Evolutionary conservation across 805 yeast genomes (phyloP).

Genomic region (Metschnikowia kofuensis): DNA sequence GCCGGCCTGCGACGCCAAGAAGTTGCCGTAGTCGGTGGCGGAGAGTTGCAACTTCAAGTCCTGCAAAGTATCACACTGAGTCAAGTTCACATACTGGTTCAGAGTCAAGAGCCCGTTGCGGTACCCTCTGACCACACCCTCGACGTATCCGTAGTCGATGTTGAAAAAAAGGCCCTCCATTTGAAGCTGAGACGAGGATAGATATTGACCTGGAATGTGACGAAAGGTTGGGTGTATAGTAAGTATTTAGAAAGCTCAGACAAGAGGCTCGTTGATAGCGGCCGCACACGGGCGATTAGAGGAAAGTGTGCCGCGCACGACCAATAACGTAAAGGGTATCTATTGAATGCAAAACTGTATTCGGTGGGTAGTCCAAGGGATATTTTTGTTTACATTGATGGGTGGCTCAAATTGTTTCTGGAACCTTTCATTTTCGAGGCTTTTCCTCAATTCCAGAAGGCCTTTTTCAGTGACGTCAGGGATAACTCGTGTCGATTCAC

Average conservation of each 20-base stretch:
- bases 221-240: neutral
- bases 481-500: no score
- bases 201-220: neutral
- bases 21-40: slow-evolving; percentile 94
- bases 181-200: neutral
- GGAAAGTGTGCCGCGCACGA: neutral
- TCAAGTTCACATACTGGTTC: slow-evolving; percentile 83
- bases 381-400: no score
- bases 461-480: no score
- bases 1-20: slow-evolving; percentile 76
- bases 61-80: slow-evolving; percentile 94
- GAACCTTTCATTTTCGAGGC: no score
- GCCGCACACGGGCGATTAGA: neutral
- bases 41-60: slow-evolving; percentile 92
- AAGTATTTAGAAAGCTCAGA: neutral
- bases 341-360: no score
- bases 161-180: slow-evolving; percentile 97
- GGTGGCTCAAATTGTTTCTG: no score
- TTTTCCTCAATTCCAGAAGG: no score
- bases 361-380: no score
- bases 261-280: neutral
- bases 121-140: slow-evolving; percentile 94
- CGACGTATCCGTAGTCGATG: slow-evolving; percentile 85
- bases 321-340: neutral
- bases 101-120: slow-evolving; percentile 74